Percentiles rank a stretch among this genome's conserved stretches.
Conservation (phyloP, 2,329 filamentous ascomycete genomes). For the Diaporthe batatas region DNA sequence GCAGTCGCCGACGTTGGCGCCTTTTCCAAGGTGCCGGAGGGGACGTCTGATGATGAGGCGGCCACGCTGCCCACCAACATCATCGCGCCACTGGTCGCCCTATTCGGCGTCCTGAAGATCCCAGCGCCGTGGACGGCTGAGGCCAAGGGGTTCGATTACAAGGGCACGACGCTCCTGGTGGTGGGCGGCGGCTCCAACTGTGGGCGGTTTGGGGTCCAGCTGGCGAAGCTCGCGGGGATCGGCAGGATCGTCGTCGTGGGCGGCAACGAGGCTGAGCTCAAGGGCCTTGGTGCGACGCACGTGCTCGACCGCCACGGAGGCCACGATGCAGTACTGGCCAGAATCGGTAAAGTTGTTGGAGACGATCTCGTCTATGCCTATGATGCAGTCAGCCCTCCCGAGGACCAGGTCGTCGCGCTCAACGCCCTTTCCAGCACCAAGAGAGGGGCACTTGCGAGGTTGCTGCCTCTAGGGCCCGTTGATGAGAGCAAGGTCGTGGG, state of each 20-base stretch:
- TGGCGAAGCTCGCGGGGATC: slow-evolving; percentile 53
- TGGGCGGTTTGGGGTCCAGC: slow-evolving; percentile 51
- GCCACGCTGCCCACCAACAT: slow-evolving; percentile 54
- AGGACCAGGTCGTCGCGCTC: slow-evolving; percentile 49
- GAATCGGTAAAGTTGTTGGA: slow-evolving; percentile 53
- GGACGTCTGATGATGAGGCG: slow-evolving; percentile 52
- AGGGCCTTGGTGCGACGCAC: slow-evolving; percentile 55
- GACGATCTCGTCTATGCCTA: slow-evolving; percentile 56
- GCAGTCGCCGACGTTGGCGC: slow-evolving; percentile 49
- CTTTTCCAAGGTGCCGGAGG: slow-evolving; percentile 51
- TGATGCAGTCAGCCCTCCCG: slow-evolving; percentile 50
- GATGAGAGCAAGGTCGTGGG: slow-evolving; percentile 48
- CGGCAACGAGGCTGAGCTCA: slow-evolving; percentile 50
- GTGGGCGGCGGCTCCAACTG: slow-evolving; percentile 53
- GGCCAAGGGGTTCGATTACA: slow-evolving; percentile 46
- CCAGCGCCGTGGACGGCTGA: slow-evolving; percentile 47
- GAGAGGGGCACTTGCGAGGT: slow-evolving; percentile 51
- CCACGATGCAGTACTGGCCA: slow-evolving; percentile 48
- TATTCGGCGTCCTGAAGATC: slow-evolving; percentile 52
- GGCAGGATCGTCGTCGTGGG: slow-evolving; percentile 55
- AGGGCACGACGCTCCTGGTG: slow-evolving; percentile 47
- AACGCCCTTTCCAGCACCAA: slow-evolving; percentile 53
- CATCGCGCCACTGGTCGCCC: slow-evolving; percentile 50
- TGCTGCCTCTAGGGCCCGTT: slow-evolving; percentile 46
- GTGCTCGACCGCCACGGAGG: slow-evolving; percentile 55